Evolutionary conservation across 2,329 filamentous ascomycete genomes (phyloP).

Genomic region (Parafenestella ontariensis): DNA sequence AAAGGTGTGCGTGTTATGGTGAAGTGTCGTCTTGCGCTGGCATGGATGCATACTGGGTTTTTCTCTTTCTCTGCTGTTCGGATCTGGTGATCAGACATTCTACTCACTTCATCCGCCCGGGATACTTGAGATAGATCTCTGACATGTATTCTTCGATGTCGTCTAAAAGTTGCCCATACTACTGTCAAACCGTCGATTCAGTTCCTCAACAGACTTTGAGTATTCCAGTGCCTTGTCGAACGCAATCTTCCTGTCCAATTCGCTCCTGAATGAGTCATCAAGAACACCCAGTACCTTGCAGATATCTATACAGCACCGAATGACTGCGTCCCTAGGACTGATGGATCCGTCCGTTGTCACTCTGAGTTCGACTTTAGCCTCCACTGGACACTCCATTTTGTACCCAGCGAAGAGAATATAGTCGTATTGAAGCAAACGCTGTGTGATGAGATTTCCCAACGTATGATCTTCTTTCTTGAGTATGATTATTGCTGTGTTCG

Average conservation of each 20-base stretch:
- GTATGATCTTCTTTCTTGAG: constrained; percentile 98
- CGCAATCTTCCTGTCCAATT: background rate
- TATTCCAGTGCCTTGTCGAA: too few relatives aligned
- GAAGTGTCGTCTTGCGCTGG: too few relatives aligned
- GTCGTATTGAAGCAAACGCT: constrained; percentile 81
- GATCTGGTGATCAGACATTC: too few relatives aligned
- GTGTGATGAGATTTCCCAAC: constrained; percentile 85
- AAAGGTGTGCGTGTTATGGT: too few relatives aligned
- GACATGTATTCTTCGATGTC: too few relatives aligned
- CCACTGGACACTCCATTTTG: background rate
- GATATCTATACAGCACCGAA: background rate
- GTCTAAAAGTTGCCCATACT: too few relatives aligned
- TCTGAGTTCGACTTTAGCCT: background rate
- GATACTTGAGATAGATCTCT: too few relatives aligned
- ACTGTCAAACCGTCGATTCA: too few relatives aligned
- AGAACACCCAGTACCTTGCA: background rate
- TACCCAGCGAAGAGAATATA: background rate
- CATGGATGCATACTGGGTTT: too few relatives aligned
- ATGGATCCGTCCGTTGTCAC: background rate
- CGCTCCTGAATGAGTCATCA: background rate
- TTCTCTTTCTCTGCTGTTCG: too few relatives aligned
- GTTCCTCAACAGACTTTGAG: too few relatives aligned
- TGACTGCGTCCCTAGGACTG: background rate
- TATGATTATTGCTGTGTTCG: constrained; percentile 93
- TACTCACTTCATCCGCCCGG: too few relatives aligned